Evolutionary conservation across 345 rosid species (phyloP), one percentile per base, ranked within the genome.

Genomic region (Jatropha curcas): DNA sequence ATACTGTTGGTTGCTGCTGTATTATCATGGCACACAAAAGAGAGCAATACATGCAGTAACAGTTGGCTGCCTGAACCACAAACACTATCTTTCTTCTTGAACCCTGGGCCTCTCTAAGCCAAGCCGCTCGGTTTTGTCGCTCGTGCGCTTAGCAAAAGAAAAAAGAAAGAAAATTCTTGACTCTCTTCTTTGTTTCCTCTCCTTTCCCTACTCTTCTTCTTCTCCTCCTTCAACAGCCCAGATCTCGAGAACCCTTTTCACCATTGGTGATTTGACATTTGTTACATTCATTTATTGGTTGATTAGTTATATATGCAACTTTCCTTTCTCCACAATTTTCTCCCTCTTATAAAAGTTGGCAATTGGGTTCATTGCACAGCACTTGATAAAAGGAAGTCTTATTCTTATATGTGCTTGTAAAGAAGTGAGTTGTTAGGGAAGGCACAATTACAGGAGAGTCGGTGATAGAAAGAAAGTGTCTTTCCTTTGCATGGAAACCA

Each of bases 401-500:
- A 68, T 68, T 62, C 58, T 71, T 76, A 25, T 39, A 64, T 39
- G 68, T 75, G 71, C 72, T 66, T 58, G 43, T 70, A 70, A 57
- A 28, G n/a, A 4, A 27, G 75, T 76, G 68, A 57, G 61, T 34
- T 71, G 77, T 75, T 75, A 65, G 13, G 28, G 69, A 57, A 66
- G 60, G 83, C 88, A 28, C 48, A 67, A 81, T 85, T 78, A 76
- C 28, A 37, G 89, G 86, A 82, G 73, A 83, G 88, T 88, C 90
- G 90, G 93, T 80, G 74, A 62, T 75, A 71, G 71, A 48, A 3
- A 31, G 75, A 20, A 67, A 4, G 20, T 55, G 55, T 43, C 58
- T 65, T 79, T 84, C 82, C 91, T 85, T 89, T 80, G 86, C 86
- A 78, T 77, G 60, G 82, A 88, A 86, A 77, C 85, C 87, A 75